These are phyloP conservation scores for Acacia melanoxylon DNA, from an alignment of 306 rosid species.

Conservation along the genomic window DNA sequence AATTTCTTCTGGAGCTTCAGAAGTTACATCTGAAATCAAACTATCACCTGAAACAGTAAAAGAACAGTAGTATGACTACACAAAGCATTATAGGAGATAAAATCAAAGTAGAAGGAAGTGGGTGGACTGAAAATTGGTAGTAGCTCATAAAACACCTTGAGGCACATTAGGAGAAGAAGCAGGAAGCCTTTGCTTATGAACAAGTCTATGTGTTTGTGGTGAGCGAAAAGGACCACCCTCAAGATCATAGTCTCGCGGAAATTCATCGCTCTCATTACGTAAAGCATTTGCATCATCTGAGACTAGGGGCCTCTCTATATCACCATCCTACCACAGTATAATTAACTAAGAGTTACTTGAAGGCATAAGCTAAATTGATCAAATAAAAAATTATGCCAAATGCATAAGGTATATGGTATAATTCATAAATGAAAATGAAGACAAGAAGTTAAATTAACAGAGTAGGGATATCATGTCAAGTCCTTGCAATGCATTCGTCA, in stretches of 20 bases:
- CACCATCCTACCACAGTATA: conserved; percentile 51
- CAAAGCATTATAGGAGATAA: not conserved
- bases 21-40: conserved; percentile 51
- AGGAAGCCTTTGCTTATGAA: conserved; percentile 72
- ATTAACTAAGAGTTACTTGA: conserved; percentile 1
- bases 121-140: not conserved
- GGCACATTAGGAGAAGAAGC: conserved; percentile 41
- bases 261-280: conserved; percentile 45
- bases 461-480: conserved; percentile 2
- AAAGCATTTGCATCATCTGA: conserved; percentile 40
- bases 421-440: conserved; percentile 12
- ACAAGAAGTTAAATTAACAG: not conserved
- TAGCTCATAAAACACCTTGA: conserved; percentile 42
- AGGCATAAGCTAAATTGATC: conserved; percentile 25
- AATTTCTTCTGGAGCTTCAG: conserved; percentile 55
- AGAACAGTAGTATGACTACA: not conserved
- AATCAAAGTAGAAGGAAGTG: not conserved
- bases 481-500: conserved; percentile 4
- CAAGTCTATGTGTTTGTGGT: conserved; percentile 54
- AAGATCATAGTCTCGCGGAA: conserved; percentile 74
- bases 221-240: conserved; percentile 80
- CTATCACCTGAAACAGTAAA: conserved; percentile 40
- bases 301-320: conserved; percentile 85
- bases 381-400: conserved; percentile 2
- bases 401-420: not conserved